A percentile compares a stretch with the other conserved stretches of the same genome.
Conservation (phyloP, 2,329 filamentous ascomycete species). For the Pseudogymnoascus sp. region DNA sequence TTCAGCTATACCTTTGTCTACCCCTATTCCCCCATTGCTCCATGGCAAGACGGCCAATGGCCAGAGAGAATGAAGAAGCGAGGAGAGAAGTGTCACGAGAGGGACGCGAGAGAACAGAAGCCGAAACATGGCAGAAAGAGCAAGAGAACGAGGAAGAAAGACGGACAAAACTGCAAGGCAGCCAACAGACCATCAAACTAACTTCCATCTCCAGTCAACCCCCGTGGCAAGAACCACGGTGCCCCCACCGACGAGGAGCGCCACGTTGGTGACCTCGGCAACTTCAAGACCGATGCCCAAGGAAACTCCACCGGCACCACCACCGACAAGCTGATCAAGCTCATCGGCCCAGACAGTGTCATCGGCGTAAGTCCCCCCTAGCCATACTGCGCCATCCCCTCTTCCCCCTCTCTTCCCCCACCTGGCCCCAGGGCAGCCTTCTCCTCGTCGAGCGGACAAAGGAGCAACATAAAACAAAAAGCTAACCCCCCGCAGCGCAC, state of each 20-base stretch:
- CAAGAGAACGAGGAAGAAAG: background rate
- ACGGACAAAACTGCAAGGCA: slow-evolving; percentile 11
- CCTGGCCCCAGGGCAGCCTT: no score
- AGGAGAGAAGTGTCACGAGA: background rate
- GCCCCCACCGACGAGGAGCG: slow-evolving; percentile 74
- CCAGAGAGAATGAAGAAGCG: background rate
- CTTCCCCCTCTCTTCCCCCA: no score
- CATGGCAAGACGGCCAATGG: background rate
- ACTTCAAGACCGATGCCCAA: slow-evolving; percentile 90
- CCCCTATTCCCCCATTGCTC: background rate
- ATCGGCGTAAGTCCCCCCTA: slow-evolving; percentile 63
- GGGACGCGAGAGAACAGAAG: no score
- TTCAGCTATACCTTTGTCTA: background rate
- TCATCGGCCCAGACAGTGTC: slow-evolving; percentile 92
- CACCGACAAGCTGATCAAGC: slow-evolving; percentile 78
- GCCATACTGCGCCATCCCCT: no score
- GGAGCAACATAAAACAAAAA: slow-evolving; percentile 11
- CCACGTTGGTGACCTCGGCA: slow-evolving; percentile 96
- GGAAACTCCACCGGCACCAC: slow-evolving; percentile 80
- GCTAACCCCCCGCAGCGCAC: slow-evolving; percentile 58
- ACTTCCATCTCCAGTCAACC: slow-evolving; percentile 67
- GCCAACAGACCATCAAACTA: slow-evolving; percentile 11
- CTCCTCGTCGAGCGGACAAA: background rate
- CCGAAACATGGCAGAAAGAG: background rate
- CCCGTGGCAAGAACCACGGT: slow-evolving; percentile 84